These are phyloP conservation scores for Teratosphaeria epicoccoides DNA, from an alignment of 2,329 filamentous ascomycete species.

Conservation along the genomic window DNA sequence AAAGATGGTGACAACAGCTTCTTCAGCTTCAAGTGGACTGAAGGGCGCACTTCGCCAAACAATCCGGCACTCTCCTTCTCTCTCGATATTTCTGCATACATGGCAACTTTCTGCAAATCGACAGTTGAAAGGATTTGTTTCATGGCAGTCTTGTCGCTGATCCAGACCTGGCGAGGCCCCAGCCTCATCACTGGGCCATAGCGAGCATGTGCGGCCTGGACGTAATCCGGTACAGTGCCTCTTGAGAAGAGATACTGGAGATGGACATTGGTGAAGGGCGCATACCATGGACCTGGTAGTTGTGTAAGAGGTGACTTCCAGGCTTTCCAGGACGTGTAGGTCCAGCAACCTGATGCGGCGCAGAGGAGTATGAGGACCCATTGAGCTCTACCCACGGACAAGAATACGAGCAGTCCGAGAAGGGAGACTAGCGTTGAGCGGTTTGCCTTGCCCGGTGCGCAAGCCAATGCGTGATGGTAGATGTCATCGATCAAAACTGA, in stretches of 20 bases:
- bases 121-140: background rate
- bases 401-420: background rate
- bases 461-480: background rate
- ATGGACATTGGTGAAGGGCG: background rate
- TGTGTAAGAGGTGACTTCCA: background rate
- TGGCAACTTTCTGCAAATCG: background rate
- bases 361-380: background rate
- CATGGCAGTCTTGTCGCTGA: background rate
- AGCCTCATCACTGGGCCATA: background rate
- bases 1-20: background rate
- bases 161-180: background rate
- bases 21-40: background rate
- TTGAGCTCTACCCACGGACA: background rate
- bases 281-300: background rate
- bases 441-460: background rate
- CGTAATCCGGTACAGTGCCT: background rate
- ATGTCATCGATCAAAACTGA: background rate
- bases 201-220: background rate
- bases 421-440: background rate
- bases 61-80: background rate
- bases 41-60: background rate
- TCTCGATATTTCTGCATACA: background rate
- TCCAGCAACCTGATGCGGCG: background rate
- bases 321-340: background rate
- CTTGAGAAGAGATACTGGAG: background rate